Conservation (phyloP, 176 grass and related monocot genomes). For the Alopecurus myosuroides region DNA sequence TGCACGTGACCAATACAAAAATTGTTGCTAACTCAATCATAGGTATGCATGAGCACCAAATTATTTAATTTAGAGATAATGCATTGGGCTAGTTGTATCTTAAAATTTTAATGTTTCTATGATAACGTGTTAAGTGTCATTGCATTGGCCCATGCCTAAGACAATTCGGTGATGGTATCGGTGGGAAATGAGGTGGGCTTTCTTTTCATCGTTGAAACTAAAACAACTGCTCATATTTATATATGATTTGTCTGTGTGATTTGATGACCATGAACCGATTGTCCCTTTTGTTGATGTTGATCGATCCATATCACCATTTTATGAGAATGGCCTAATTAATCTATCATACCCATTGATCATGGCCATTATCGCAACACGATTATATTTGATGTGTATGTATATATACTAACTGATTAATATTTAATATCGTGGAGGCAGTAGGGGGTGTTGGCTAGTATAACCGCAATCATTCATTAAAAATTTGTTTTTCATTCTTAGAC, state of each 20-base stretch:
- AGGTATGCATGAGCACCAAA: too few relatives aligned
- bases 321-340: conserved; percentile 45
- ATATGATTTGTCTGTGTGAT: conserved; percentile 22
- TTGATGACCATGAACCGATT: conserved; percentile 33
- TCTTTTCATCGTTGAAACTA: conserved; percentile 28
- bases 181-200: conserved; percentile 31
- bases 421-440: background rate
- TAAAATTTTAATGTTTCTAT: too few relatives aligned
- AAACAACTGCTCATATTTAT: conserved; percentile 26
- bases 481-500: too few relatives aligned
- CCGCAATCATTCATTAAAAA: too few relatives aligned
- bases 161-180: conserved; percentile 12
- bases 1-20: too few relatives aligned
- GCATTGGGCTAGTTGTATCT: too few relatives aligned
- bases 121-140: too few relatives aligned
- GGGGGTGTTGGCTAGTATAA: background rate
- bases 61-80: too few relatives aligned
- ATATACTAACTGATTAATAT: background rate
- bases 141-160: too few relatives aligned
- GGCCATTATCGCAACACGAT: background rate
- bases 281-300: conserved; percentile 44
- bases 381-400: background rate
- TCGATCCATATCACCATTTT: conserved; percentile 31
- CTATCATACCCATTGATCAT: conserved; percentile 7
- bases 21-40: too few relatives aligned